phyloP scores from a whole-genome alignment of 1,139 yeast genomes.

The Yamadazyma mexicana region DNA sequence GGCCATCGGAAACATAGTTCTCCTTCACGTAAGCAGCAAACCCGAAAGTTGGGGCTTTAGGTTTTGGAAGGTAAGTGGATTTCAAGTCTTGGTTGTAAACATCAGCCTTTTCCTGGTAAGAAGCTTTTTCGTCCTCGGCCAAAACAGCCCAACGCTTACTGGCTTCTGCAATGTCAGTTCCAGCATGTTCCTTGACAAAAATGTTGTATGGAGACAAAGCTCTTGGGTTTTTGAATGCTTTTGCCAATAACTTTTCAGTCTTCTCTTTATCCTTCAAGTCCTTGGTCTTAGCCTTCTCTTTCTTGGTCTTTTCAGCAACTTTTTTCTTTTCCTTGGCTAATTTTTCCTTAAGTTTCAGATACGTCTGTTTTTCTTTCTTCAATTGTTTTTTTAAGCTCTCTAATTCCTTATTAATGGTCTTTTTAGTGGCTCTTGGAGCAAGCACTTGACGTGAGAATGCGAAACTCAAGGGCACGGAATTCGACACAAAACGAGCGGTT shows the following conservation, averaged over 20 bases:
- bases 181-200: slow-evolving; percentile 25
- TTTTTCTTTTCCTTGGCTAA: slow-evolving; percentile 18
- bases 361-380: slow-evolving; percentile 24
- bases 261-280: slow-evolving; percentile 15
- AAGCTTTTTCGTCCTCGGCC: slow-evolving; percentile 27
- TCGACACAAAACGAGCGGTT: slow-evolving; percentile 1
- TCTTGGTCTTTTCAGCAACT: slow-evolving; percentile 13
- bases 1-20: slow-evolving; percentile 26
- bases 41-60: slow-evolving; percentile 31
- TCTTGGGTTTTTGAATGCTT: slow-evolving; percentile 31
- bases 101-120: slow-evolving; percentile 24
- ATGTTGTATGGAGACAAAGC: slow-evolving; percentile 29
- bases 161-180: slow-evolving; percentile 7
- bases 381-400: slow-evolving; percentile 16
- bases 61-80: slow-evolving; percentile 32
- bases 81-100: slow-evolving; percentile 27
- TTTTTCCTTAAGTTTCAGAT: slow-evolving; percentile 21
- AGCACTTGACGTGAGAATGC: background rate
- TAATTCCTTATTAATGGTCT: slow-evolving; percentile 5
- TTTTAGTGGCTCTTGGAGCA: background rate
- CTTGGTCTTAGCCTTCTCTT: slow-evolving; percentile 14
- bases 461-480: background rate
- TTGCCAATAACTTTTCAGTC: slow-evolving; percentile 19
- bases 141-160: slow-evolving; percentile 12
- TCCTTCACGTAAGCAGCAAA: slow-evolving; percentile 34